Base-by-base conservation (phyloP, 2,329 filamentous ascomycete species). In the Microcyclospora tardicrescens region DNA sequence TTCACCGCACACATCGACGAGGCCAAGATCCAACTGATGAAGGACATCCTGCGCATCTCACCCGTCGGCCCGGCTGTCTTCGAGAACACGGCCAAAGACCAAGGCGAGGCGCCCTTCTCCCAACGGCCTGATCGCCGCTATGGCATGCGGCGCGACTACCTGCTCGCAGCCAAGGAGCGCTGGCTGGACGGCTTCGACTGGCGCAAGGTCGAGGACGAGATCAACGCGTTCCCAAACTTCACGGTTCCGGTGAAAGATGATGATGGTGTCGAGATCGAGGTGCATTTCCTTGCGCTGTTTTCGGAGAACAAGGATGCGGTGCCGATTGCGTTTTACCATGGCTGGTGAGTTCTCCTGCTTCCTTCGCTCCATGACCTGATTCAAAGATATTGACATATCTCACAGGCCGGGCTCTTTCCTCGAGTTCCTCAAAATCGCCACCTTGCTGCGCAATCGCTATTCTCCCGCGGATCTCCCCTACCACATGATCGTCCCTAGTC, bases 201-300 rank as follows among this genome's bases (percentile, higher is more conserved):
- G 59, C 55, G 65, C 59, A 57, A 45, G 53, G 50, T 52, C 43
- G 66, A 64, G 51, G 50, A 56, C 10, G 46, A 50, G 16, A 63
- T 72, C 46, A 73, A 73, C 46, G 60, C 57, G 2, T 67, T 70
- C 36, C 71, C 71, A 0, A 67, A 73, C 39, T 74, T 66, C 58
- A 68, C 53, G 1, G 54, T 59, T 1, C 43, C 54, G 0, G 54
- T 73, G 37, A 57, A 57, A 11, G 64, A 66, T 30, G 52, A 57
- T 8, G 56, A 62, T 6, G 58, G 58, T 16, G 46, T 46, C 8
- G 42, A 45, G n/a, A 52, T 66, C 34, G 52, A 60, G 2, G 56
- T 76, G 16, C 72, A 76, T 46, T 76, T 76, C 49, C 55, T 63
- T 1, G 72, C 64, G 0, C 57, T 77, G 0, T 76, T 76, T 43